Percentiles rank a stretch among this genome's conserved stretches.
Conservation (phyloP, 2,329 filamentous ascomycete genomes). For the Pseudocercospora pini-densiflorae region DNA sequence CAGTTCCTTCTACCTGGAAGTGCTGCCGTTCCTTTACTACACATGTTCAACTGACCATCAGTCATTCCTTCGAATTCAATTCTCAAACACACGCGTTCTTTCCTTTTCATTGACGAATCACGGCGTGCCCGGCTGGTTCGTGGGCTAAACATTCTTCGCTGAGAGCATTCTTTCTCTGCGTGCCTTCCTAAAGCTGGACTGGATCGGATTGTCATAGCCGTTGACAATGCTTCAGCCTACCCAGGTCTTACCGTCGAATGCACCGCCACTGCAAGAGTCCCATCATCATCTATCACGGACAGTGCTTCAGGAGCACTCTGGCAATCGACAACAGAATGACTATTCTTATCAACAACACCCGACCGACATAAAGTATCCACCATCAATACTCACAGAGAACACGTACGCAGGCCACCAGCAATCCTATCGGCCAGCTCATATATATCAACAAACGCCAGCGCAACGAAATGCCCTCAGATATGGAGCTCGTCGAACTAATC, state of each 20-base stretch:
- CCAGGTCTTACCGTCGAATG: slow-evolving; percentile 50
- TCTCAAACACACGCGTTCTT: slow-evolving; percentile 49
- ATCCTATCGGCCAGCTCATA: slow-evolving; percentile 21
- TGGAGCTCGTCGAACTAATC: slow-evolving; percentile 11
- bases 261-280: slow-evolving; percentile 40
- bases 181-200: slow-evolving; percentile 32
- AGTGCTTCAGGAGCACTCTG: slow-evolving; percentile 49
- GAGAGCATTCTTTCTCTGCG: slow-evolving; percentile 49
- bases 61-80: slow-evolving; percentile 48
- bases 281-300: slow-evolving; percentile 36
- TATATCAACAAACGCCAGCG: slow-evolving; percentile 21
- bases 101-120: slow-evolving; percentile 38
- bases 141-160: slow-evolving; percentile 35
- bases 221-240: slow-evolving; percentile 41
- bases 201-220: slow-evolving; percentile 27
- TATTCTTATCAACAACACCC: slow-evolving; percentile 20
- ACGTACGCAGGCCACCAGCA: slow-evolving; percentile 20
- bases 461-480: slow-evolving; percentile 23
- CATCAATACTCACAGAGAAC: slow-evolving; percentile 38
- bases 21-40: slow-evolving; percentile 26
- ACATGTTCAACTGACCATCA: slow-evolving; percentile 36
- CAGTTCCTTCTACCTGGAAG: slow-evolving; percentile 21
- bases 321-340: slow-evolving; percentile 45
- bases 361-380: slow-evolving; percentile 39
- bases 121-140: slow-evolving; percentile 17